phyloP scores from a whole-genome alignment of 345 rosid species.

The Acer saccharum region DNA sequence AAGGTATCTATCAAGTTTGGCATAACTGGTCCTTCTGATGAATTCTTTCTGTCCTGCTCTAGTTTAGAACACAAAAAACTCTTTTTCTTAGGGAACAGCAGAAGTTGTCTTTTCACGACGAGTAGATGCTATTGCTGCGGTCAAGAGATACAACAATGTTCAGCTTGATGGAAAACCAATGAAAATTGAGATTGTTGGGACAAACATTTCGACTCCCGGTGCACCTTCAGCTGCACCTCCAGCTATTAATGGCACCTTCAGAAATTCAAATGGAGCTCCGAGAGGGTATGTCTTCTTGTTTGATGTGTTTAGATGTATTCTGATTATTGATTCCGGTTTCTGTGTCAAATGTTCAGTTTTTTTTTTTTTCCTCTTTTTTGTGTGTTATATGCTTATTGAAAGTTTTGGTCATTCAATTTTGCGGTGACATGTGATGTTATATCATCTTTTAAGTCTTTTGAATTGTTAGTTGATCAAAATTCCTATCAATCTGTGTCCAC shows the following conservation, averaged over 20 bases:
- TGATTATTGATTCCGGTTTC: not conserved
- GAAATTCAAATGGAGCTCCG: slow-evolving; percentile 48
- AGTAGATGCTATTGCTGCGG: slow-evolving; percentile 79
- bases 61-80: slow-evolving; percentile 36
- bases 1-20: slow-evolving; percentile 68
- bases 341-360: not conserved
- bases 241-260: slow-evolving; percentile 39
- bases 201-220: slow-evolving; percentile 56
- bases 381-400: not conserved
- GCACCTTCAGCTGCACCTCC: slow-evolving; percentile 34
- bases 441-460: not conserved
- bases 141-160: slow-evolving; percentile 88
- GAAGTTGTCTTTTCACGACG: slow-evolving; percentile 82
- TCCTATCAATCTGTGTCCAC: not conserved
- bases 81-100: slow-evolving; percentile 82
- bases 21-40: slow-evolving; percentile 36
- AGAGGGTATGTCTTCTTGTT: slow-evolving; percentile 50
- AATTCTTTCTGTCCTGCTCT: slow-evolving; percentile 36
- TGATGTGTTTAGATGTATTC: not conserved
- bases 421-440: not conserved
- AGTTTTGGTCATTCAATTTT: not conserved
- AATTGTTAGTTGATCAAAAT: not conserved
- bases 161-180: slow-evolving; percentile 96
- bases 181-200: slow-evolving; percentile 92
- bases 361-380: not conserved